phyloP scores from a whole-genome alignment of 2,329 filamentous ascomycete species.

The Achaetomium macrosporum region DNA sequence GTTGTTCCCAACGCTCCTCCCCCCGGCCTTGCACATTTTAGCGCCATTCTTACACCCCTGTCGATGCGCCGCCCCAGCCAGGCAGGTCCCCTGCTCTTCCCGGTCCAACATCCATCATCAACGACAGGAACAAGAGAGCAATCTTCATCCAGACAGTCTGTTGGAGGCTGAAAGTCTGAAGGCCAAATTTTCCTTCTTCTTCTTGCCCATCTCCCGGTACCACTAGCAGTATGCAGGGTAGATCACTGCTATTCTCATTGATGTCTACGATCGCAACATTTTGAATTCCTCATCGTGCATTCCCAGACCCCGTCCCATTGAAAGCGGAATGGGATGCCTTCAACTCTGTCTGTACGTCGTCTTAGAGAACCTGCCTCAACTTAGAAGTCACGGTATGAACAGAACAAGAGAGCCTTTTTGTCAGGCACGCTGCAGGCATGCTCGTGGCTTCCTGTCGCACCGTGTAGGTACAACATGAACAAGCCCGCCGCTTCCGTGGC shows the following conservation, averaged over 20 bases:
- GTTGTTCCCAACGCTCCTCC: conserved; percentile 25
- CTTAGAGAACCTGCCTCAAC: no score
- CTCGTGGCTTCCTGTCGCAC: neutral
- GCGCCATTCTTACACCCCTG: conserved; percentile 23
- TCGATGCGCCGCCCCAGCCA: conserved; percentile 21
- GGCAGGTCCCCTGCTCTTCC: conserved; percentile 17
- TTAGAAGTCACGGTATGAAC: no score
- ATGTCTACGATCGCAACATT: no score
- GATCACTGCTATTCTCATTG: no score
- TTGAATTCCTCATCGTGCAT: no score
- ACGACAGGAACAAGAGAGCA: neutral
- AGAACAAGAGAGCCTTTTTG: neutral
- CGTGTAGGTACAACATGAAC: neutral
- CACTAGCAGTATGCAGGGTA: no score
- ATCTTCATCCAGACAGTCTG: neutral
- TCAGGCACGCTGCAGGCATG: neutral
- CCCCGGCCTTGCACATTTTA: conserved; percentile 23
- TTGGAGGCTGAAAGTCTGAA: neutral
- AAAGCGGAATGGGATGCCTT: no score
- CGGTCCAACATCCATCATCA: neutral
- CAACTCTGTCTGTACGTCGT: no score
- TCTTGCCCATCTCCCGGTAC: neutral
- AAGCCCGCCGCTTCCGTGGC: neutral
- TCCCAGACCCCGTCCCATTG: no score
- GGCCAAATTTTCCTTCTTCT: neutral